Percentiles rank a stretch among this genome's conserved stretches.
These are phyloP conservation scores for Trametes elegans DNA, from an alignment of 768 basidiomycete genomes.

Conservation along the genomic window DNA sequence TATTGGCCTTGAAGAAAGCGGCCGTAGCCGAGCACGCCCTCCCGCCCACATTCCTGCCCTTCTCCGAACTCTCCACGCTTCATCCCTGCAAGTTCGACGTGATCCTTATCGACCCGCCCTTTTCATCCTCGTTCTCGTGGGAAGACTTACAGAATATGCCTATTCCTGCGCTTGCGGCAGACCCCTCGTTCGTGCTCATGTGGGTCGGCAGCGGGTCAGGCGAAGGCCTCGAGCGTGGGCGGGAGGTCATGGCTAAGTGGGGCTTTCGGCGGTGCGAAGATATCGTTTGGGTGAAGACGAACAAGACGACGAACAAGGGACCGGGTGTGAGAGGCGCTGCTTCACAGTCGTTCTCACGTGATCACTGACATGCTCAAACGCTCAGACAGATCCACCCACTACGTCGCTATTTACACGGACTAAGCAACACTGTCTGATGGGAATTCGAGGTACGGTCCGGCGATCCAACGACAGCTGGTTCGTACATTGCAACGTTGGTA, in stretches of 20 bases:
- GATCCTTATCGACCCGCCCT: slow-evolving; percentile 89
- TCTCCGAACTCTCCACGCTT: slow-evolving; percentile 52
- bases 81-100: slow-evolving; percentile 81
- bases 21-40: slow-evolving; percentile 69
- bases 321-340: slow-evolving; percentile 57
- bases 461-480: slow-evolving; percentile 94
- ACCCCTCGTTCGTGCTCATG: slow-evolving; percentile 91
- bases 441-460: slow-evolving; percentile 94
- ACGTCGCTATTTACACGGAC: slow-evolving; percentile 84
- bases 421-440: slow-evolving; percentile 96
- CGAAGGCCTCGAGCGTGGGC: slow-evolving; percentile 87
- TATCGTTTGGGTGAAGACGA: slow-evolving; percentile 98
- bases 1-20: slow-evolving; percentile 79
- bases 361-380: slow-evolving; percentile 9
- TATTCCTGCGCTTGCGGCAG: slow-evolving; percentile 77
- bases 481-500: slow-evolving; percentile 97
- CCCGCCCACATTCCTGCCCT: slow-evolving; percentile 70
- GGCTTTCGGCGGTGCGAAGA: slow-evolving; percentile 95
- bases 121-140: slow-evolving; percentile 85
- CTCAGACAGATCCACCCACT: slow-evolving; percentile 80
- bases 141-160: slow-evolving; percentile 80
- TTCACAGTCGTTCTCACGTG: not conserved
- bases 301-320: slow-evolving; percentile 64
- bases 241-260: slow-evolving; percentile 91
- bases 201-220: slow-evolving; percentile 94